Evolutionary conservation across 768 basidiomycete species (phyloP).

Genomic region (Boletus insuetus): DNA sequence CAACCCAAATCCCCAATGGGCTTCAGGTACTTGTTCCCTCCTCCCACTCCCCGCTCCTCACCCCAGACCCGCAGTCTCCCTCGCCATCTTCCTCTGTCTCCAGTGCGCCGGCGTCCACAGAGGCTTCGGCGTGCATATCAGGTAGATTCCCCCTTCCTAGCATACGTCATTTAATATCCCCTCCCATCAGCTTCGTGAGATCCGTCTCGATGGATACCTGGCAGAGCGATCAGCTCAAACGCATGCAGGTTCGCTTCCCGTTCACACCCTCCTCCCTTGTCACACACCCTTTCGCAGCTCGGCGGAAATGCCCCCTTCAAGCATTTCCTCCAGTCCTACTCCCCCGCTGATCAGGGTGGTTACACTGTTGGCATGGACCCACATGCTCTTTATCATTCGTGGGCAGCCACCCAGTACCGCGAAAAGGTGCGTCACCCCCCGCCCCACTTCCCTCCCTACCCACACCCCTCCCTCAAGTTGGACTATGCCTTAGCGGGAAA

Average conservation of each 20-base stretch:
- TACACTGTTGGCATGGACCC: conserved; percentile 59
- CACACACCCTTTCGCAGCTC: conserved; percentile 44
- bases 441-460: conserved; percentile 5
- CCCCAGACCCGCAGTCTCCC: conserved; percentile 41
- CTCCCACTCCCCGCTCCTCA: not conserved
- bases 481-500: conserved; percentile 72
- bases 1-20: conserved; percentile 96
- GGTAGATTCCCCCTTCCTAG: conserved; percentile 33
- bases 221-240: conserved; percentile 81
- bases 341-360: conserved; percentile 64
- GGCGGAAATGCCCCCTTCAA: conserved; percentile 88
- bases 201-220: conserved; percentile 97
- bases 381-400: conserved; percentile 84
- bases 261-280: not conserved
- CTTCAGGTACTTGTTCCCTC: conserved; percentile 52
- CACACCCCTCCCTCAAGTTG: conserved; percentile 49
- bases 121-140: conserved; percentile 93
- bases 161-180: not conserved
- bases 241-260: conserved; percentile 76
- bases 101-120: conserved; percentile 84
- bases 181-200: conserved; percentile 69
- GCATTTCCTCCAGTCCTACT: conserved; percentile 71
- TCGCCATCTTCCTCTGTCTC: conserved; percentile 88
- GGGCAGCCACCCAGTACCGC: conserved; percentile 93
- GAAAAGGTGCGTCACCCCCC: conserved; percentile 65